These are phyloP conservation scores for Pulchroboletus neoregius DNA, from an alignment of 1,284 basidiomycete species.

Conservation along the genomic window DNA sequence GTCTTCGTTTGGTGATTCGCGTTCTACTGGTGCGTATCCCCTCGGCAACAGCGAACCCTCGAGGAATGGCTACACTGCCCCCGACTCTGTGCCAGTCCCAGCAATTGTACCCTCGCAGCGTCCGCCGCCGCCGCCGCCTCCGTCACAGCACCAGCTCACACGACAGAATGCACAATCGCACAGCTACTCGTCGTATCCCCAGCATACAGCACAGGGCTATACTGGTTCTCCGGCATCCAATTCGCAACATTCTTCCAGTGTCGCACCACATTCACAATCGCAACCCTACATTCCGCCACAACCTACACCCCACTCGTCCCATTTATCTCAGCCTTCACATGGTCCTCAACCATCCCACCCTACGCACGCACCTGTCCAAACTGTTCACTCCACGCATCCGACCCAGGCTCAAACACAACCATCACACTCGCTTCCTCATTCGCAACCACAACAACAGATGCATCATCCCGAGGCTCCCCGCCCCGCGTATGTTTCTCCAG, in stretches of 20 bases:
- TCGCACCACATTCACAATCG: constrained; percentile 19
- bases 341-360: constrained; percentile 8
- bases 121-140: constrained; percentile 10
- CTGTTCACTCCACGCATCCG: constrained; percentile 19
- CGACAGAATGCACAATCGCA: constrained; percentile 24
- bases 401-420: constrained; percentile 17
- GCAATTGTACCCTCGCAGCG: constrained; percentile 22
- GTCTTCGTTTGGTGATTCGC: constrained; percentile 27
- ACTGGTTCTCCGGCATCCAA: constrained; percentile 13
- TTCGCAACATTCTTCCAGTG: constrained; percentile 16
- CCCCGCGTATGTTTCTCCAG: constrained; percentile 29
- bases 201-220: constrained; percentile 21
- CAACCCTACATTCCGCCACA: constrained; percentile 24
- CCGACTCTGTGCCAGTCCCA: constrained; percentile 19
- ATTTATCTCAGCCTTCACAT: constrained; percentile 22
- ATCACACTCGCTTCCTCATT: constrained; percentile 22
- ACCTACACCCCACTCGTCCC: constrained; percentile 17
- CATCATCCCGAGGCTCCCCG: constrained; percentile 27
- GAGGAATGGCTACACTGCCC: constrained; percentile 14
- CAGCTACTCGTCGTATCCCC: constrained; percentile 21
- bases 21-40: constrained; percentile 20
- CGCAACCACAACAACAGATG: constrained; percentile 27
- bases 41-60: constrained; percentile 15
- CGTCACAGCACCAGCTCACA: constrained; percentile 22
- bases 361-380: constrained; percentile 15